A percentile compares a stretch with the other conserved stretches of the same genome.
Conservation (phyloP, 805 yeast species). For the Metschnikowia bowlesiae region DNA sequence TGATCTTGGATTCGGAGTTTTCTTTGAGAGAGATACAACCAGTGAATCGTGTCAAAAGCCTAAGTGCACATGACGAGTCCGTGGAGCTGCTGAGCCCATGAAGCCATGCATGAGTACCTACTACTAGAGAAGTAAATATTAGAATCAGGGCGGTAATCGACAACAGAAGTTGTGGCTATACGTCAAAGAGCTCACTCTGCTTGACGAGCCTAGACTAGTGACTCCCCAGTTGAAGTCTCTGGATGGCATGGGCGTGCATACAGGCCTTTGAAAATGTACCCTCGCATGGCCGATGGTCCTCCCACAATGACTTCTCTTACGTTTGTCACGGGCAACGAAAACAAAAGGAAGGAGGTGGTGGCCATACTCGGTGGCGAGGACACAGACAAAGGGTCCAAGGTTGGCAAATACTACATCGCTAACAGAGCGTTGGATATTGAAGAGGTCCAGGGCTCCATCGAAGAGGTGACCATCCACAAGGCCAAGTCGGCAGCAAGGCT, state of each 20-base stretch:
- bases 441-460: conserved; percentile 86
- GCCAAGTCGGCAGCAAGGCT: conserved; percentile 66
- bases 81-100: too few relatives aligned
- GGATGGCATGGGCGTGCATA: background rate
- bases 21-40: background rate
- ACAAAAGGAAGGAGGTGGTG: conserved; percentile 81
- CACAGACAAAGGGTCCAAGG: conserved; percentile 24
- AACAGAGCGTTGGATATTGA: conserved; percentile 75
- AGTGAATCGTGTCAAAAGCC: background rate
- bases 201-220: too few relatives aligned
- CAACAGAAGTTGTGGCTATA: too few relatives aligned
- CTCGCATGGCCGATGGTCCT: background rate
- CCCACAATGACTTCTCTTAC: conserved; percentile 33
- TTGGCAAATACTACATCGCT: conserved; percentile 49
- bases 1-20: background rate
- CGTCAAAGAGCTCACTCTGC: too few relatives aligned
- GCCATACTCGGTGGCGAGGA: conserved; percentile 55
- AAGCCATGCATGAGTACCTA: background rate
- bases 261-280: background rate
- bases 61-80: conserved; percentile 1
- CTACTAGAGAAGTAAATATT: too few relatives aligned
- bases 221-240: too few relatives aligned
- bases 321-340: conserved; percentile 84
- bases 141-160: too few relatives aligned
- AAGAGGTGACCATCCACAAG: conserved; percentile 76